A percentile compares a stretch with the other conserved stretches of the same genome.
These are phyloP conservation scores for Aureobasidium uvarum DNA, from an alignment of 2,329 filamentous ascomycete genomes.

Conservation along the genomic window DNA sequence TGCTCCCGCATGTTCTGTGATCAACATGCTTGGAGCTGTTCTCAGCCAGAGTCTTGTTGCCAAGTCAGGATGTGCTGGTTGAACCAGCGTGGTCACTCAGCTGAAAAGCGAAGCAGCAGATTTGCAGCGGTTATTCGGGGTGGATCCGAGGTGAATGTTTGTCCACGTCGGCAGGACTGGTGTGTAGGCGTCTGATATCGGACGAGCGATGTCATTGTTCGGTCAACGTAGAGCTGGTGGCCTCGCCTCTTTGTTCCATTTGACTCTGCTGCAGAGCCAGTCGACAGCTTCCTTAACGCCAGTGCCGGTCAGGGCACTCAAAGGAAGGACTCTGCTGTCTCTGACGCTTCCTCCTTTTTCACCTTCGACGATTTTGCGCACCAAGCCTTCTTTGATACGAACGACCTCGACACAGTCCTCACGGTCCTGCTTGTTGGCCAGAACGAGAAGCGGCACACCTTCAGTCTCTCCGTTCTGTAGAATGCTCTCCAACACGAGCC, in stretches of 20 bases:
- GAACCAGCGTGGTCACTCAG: neutral
- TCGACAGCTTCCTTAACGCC: constrained; percentile 96
- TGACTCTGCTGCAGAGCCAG: constrained; percentile 87
- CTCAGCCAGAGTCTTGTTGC: neutral
- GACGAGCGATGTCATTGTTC: neutral
- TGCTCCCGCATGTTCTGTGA: neutral
- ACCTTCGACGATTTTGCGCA: constrained; percentile 93
- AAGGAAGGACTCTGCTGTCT: constrained; percentile 85
- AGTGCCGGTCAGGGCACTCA: constrained; percentile 79
- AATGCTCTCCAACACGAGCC: constrained; percentile 84
- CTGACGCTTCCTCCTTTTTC: constrained; percentile 82
- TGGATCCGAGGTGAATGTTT: neutral
- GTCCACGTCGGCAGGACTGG: neutral
- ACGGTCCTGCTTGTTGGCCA: constrained; percentile 97
- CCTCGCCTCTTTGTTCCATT: constrained; percentile 93
- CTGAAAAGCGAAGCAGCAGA: neutral
- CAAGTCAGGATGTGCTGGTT: neutral
- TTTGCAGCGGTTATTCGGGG: neutral
- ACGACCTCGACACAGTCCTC: constrained; percentile 98
- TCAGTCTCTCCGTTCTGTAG: constrained; percentile 83
- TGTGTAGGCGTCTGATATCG: neutral
- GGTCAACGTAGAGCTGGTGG: constrained; percentile 86
- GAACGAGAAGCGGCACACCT: constrained; percentile 84
- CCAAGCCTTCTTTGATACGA: constrained; percentile 92
- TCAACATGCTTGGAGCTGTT: neutral